A percentile compares a stretch with the other conserved stretches of the same genome.
Evolutionary conservation across 2,329 filamentous ascomycete species (phyloP).

Genomic region (Plenodomus biglobosus): DNA sequence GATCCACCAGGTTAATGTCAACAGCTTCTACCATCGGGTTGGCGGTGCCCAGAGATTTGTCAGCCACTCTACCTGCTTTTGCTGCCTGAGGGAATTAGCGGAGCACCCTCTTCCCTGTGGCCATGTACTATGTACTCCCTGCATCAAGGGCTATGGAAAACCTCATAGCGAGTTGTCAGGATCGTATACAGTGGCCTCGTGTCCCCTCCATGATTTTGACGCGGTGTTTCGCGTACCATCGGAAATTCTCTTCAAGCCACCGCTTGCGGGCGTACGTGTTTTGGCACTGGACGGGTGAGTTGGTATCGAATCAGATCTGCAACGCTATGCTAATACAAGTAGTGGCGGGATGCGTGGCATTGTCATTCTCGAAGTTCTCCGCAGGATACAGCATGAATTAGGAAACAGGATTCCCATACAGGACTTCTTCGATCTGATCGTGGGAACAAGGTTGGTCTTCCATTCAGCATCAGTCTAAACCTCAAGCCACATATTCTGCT

Average conservation of each 20-base stretch:
- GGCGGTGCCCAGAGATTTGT: conserved; percentile 24
- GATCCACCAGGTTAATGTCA: conserved; percentile 29
- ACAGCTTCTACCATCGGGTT: conserved; percentile 35
- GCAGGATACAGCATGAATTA: conserved; percentile 45
- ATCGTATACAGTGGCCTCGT: too few species aligned
- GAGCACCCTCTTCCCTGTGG: conserved; percentile 51
- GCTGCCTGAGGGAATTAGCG: conserved; percentile 49
- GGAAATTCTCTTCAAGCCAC: conserved; percentile 37
- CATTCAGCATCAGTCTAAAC: too few species aligned
- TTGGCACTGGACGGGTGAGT: conserved; percentile 12
- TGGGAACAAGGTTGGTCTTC: conserved; percentile 22
- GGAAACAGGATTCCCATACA: conserved; percentile 47
- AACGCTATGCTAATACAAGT: not conserved
- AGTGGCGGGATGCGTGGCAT: conserved; percentile 11
- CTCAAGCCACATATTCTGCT: too few species aligned
- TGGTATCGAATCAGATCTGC: not conserved
- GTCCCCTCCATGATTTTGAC: too few species aligned
- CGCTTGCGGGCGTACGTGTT: conserved; percentile 9
- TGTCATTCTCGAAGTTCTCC: conserved; percentile 49
- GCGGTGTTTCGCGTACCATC: conserved; percentile 7
- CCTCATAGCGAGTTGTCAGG: not conserved
- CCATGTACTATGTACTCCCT: conserved; percentile 50
- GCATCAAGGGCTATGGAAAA: conserved; percentile 40
- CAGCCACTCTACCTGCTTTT: conserved; percentile 51
- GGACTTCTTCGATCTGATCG: conserved; percentile 53